Conservation (phyloP, 495 filamentous ascomycete genomes). For the Aspergillus wentii region DNA sequence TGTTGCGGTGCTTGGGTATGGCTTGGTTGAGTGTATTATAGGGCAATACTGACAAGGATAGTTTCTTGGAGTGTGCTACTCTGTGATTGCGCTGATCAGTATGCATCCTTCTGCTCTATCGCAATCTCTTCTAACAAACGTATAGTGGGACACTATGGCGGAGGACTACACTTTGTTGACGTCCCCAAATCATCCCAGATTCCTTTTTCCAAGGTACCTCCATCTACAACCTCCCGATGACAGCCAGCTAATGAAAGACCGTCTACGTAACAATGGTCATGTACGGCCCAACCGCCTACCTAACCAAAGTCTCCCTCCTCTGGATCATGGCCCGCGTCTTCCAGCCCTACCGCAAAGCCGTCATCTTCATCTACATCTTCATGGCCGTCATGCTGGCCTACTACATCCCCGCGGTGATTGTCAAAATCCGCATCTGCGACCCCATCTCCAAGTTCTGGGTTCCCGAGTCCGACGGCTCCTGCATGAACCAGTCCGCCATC, state of each 20-base stretch:
- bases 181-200: conserved; percentile 11
- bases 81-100: conserved; percentile 22
- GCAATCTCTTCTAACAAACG: conserved; percentile 1
- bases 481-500: conserved; percentile 29
- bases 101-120: not conserved
- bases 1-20: conserved; percentile 11
- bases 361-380: conserved; percentile 30
- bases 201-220: conserved; percentile 18
- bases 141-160: conserved; percentile 22
- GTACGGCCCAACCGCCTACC: conserved; percentile 35
- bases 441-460: conserved; percentile 32
- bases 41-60: conserved; percentile 6
- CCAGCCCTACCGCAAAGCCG: conserved; percentile 25
- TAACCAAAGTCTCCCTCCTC: conserved; percentile 36
- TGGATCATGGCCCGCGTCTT: conserved; percentile 37
- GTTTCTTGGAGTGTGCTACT: conserved; percentile 22
- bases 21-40: not conserved
- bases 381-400: conserved; percentile 34
- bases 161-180: conserved; percentile 18
- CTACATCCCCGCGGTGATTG: conserved; percentile 32
- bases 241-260: conserved; percentile 8
- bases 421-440: conserved; percentile 36
- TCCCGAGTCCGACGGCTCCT: conserved; percentile 13
- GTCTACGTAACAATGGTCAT: conserved; percentile 30
- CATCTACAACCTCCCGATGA: not conserved